Percentiles rank a stretch among this genome's conserved stretches.
Conservation (phyloP, 768 basidiomycete genomes). For the Termitomyces sp. region DNA sequence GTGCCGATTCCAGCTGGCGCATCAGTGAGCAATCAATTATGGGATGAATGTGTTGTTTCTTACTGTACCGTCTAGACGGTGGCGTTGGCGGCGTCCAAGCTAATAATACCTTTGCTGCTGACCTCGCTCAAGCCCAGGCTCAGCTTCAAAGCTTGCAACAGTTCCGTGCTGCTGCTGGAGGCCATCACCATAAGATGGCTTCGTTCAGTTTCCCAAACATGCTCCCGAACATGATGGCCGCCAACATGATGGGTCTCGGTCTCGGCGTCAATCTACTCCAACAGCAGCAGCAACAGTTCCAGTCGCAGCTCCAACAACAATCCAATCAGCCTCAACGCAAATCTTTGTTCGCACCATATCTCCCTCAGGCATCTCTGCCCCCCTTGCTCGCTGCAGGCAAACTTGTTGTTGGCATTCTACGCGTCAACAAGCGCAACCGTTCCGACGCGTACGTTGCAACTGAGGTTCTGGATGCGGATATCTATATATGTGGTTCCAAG, state of each 20-base stretch:
- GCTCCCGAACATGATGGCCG: conserved; percentile 96
- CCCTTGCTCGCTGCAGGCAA: conserved; percentile 96
- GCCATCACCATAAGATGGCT: conserved; percentile 94
- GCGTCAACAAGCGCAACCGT: conserved; percentile 97
- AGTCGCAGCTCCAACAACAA: conserved; percentile 92
- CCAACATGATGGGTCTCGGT: conserved; percentile 90
- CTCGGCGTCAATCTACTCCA: conserved; percentile 82
- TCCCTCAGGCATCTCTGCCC: conserved; percentile 95
- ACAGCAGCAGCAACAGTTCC: conserved; percentile 93
- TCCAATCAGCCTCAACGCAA: conserved; percentile 92
- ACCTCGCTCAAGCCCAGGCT: conserved; percentile 95
- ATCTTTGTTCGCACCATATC: conserved; percentile 96
- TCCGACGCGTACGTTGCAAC: conserved; percentile 99
- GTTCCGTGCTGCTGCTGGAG: conserved; percentile 92
- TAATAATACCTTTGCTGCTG: conserved; percentile 62
- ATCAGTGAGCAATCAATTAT: conserved; percentile 54
- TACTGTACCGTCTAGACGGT: conserved; percentile 44
- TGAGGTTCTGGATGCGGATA: conserved; percentile 96
- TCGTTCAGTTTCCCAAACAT: conserved; percentile 98
- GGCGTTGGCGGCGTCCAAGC: conserved; percentile 66
- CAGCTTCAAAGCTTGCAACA: conserved; percentile 95
- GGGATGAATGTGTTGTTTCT: not conserved
- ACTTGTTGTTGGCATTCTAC: conserved; percentile 92
- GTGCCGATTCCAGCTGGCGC: conserved; percentile 83
- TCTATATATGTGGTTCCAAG: conserved; percentile 98